Evolutionary conservation across 768 basidiomycete genomes (phyloP).

Genomic region (Phaeotremella skinneri): DNA sequence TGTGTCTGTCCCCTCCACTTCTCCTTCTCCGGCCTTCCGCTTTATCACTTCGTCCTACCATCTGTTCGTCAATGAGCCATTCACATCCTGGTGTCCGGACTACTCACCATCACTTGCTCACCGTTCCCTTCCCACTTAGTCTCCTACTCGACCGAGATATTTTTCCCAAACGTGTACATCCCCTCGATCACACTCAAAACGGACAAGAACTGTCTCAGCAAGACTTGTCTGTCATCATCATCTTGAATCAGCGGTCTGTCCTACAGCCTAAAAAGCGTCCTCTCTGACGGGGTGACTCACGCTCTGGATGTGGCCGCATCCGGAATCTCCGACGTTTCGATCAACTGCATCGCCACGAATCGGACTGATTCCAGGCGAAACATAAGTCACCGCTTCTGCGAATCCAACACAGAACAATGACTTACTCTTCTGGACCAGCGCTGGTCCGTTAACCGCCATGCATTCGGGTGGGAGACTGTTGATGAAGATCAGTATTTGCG

Average conservation of each 20-base stretch:
- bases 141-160: conserved; percentile 37
- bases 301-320: conserved; percentile 26
- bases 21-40: no score
- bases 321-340: conserved; percentile 30
- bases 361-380: conserved; percentile 25
- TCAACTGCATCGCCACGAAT: conserved; percentile 43
- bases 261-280: not conserved
- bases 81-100: no score
- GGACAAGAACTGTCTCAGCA: conserved; percentile 42
- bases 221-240: conserved; percentile 26
- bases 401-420: not conserved
- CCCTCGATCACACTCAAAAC: conserved; percentile 45
- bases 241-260: not conserved
- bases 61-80: no score
- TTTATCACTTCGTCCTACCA: no score
- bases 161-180: conserved; percentile 42
- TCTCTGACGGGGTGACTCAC: conserved; percentile 20
- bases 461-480: conserved; percentile 45
- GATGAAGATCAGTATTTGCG: not conserved
- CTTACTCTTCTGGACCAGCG: conserved; percentile 45
- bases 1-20: no score
- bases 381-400: not conserved
- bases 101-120: no score
- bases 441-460: conserved; percentile 48
- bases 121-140: no score